Evolutionary conservation across 2,329 filamentous ascomycete genomes (phyloP), one percentile per base, ranked within the genome.

Genomic region (Talaromyces atroroseus): DNA sequence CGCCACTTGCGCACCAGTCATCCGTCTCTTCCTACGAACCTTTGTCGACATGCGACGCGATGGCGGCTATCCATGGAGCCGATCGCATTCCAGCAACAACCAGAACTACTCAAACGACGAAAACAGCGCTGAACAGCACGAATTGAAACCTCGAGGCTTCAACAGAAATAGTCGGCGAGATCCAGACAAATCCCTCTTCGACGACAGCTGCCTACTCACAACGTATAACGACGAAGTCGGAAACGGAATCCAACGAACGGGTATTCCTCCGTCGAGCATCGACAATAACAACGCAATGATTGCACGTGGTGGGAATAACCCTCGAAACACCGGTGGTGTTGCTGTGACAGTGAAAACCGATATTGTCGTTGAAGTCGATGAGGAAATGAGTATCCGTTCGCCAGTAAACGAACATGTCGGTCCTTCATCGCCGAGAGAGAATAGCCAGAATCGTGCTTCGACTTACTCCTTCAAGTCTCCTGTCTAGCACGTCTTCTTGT

Each of bases 1-100:
- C 20, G 71, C 70, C 18, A 68, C 68, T 2, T 70, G 67, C 5
- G 67, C 68, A 3, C 68, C 69, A 1, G 64, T 72, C 24, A 64
- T 66, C 38, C 66, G 70, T 3, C 65, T 72, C 24, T 69, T 71
- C 58, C 61, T 70, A 20, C 63, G 66, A 16, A 61, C 62, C 21
- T 61, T 71, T 32, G 62, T 69, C 29, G 63, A 69, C 42, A 59
- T 63, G 46, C 58, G 60, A 49, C 60, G 60, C 36, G 55, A 63
- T 26, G 61, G 54, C 3, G 61, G 63, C 3, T 69, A 68, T 34
- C 56, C 56, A 3, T 58, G 58, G 58, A 55, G 58, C 62, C 63
- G 64, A 60, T 62, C 20, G 42, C 60, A 64, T 2, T 59, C 55
- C 3, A 58, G 49, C 20, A 62, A 62, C 3, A 54, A 58, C 8